phyloP scores from a whole-genome alignment of 192 early-diverging fungal species.

The Dispira parvispora region DNA sequence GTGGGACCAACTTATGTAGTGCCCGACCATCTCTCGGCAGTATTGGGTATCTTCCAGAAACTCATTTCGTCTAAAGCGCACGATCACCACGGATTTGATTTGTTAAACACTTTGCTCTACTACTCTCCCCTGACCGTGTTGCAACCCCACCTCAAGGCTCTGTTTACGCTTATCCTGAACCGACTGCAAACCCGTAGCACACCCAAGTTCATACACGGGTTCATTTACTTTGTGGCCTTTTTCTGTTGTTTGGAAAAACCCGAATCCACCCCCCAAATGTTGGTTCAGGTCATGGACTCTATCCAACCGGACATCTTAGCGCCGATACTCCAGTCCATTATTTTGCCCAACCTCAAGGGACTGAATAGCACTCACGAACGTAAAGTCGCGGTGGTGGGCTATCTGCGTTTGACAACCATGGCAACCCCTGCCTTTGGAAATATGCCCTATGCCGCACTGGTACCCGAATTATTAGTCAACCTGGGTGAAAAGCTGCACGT shows the following conservation, averaged over 20 bases:
- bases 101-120: constrained; percentile 61
- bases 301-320: constrained; percentile 26
- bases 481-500: constrained; percentile 24
- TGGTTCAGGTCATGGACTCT: constrained; percentile 21
- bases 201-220: constrained; percentile 19
- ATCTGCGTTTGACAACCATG: constrained; percentile 19
- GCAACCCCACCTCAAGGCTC: constrained; percentile 33
- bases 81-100: constrained; percentile 72
- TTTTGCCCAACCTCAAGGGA: constrained; percentile 20
- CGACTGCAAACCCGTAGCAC: constrained; percentile 28
- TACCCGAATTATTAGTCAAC: constrained; percentile 19
- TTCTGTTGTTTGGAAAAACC: constrained; percentile 12
- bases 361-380: constrained; percentile 22
- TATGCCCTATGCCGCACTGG: constrained; percentile 13
- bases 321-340: constrained; percentile 21
- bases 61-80: constrained; percentile 66
- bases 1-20: constrained; percentile 54
- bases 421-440: constrained; percentile 14
- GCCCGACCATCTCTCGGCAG: constrained; percentile 52
- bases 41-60: constrained; percentile 90
- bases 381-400: constrained; percentile 26
- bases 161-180: constrained; percentile 39
- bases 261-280: constrained; percentile 9
- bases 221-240: constrained; percentile 22
- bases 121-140: constrained; percentile 51